Conservation (phyloP, 116 monocot genomes). For the Iris pallida region DNA sequence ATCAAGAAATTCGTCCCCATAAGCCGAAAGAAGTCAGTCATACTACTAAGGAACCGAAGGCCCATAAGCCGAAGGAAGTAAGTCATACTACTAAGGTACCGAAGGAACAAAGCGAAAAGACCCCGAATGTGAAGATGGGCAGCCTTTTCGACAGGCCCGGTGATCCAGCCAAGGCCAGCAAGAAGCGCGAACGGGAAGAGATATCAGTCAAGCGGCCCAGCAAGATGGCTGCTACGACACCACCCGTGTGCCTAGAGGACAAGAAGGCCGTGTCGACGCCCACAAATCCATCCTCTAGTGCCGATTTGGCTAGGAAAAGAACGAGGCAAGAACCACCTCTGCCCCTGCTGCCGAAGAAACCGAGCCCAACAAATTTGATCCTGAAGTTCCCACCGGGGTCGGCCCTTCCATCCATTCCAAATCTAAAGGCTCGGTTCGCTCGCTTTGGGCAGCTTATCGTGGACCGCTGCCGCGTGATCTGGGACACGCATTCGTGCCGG, state of each 20-base stretch:
- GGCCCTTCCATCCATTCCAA: conserved; percentile 65
- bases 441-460: conserved; percentile 74
- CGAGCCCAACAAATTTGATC: conserved; percentile 47
- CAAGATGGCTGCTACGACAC: conserved; percentile 31
- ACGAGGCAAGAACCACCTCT: not conserved
- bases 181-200: conserved; percentile 52
- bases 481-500: conserved; percentile 63
- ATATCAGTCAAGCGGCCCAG: conserved; percentile 35
- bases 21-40: not conserved
- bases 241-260: not conserved
- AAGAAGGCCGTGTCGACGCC: not conserved
- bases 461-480: conserved; percentile 51
- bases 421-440: conserved; percentile 69
- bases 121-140: conserved; percentile 13
- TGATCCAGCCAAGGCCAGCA: conserved; percentile 26
- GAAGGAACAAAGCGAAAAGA: conserved; percentile 11
- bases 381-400: conserved; percentile 72
- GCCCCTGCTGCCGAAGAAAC: conserved; percentile 18
- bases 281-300: not conserved
- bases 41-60: conserved; percentile 5
- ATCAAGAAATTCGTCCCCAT: not conserved
- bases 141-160: conserved; percentile 2
- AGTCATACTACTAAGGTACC: not conserved
- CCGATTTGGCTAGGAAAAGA: not conserved
- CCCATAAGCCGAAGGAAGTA: too few species aligned